Percentiles rank a stretch among this genome's conserved stretches.
Evolutionary conservation across 257 asterid genomes (phyloP).

Genomic region (Primulina tabacum): DNA sequence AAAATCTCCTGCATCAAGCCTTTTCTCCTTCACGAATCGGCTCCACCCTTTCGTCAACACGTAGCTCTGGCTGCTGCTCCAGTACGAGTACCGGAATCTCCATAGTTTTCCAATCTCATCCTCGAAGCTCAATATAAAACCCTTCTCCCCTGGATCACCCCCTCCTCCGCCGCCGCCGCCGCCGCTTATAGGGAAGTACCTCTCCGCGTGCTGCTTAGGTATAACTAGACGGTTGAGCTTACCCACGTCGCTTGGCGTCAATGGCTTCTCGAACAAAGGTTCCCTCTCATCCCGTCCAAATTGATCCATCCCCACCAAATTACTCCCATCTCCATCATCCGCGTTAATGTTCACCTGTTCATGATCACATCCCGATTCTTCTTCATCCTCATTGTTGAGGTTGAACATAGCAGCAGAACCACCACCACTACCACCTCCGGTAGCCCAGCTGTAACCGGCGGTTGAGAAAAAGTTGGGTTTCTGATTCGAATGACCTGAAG

Average conservation of each 20-base stretch:
- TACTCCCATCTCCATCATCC: background rate
- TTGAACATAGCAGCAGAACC: slow-evolving; percentile 29
- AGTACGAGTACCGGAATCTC: slow-evolving; percentile 84
- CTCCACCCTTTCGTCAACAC: slow-evolving; percentile 97
- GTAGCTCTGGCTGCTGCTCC: slow-evolving; percentile 97
- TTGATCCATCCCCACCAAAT: background rate
- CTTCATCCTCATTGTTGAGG: slow-evolving; percentile 54
- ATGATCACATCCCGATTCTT: slow-evolving; percentile 19
- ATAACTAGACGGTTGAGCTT: slow-evolving; percentile 92
- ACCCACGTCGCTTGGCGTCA: slow-evolving; percentile 96
- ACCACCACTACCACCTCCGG: background rate
- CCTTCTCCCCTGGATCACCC: slow-evolving; percentile 51
- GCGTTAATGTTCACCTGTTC: background rate
- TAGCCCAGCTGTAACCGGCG: background rate
- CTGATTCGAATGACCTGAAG: slow-evolving; percentile 31
- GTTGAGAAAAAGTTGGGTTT: slow-evolving; percentile 2
- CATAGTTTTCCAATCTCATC: slow-evolving; percentile 77
- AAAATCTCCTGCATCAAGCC: slow-evolving; percentile 78
- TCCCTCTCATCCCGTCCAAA: slow-evolving; percentile 25
- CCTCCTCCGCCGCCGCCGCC: slow-evolving; percentile 28
- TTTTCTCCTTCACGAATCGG: slow-evolving; percentile 85
- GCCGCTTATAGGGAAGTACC: slow-evolving; percentile 63
- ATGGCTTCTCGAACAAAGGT: slow-evolving; percentile 73
- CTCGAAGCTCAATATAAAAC: slow-evolving; percentile 66
- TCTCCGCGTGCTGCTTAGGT: slow-evolving; percentile 93